Evolutionary conservation across 1,284 basidiomycete species (phyloP).

Genomic region (Cutaneotrichosporon cavernicola): DNA sequence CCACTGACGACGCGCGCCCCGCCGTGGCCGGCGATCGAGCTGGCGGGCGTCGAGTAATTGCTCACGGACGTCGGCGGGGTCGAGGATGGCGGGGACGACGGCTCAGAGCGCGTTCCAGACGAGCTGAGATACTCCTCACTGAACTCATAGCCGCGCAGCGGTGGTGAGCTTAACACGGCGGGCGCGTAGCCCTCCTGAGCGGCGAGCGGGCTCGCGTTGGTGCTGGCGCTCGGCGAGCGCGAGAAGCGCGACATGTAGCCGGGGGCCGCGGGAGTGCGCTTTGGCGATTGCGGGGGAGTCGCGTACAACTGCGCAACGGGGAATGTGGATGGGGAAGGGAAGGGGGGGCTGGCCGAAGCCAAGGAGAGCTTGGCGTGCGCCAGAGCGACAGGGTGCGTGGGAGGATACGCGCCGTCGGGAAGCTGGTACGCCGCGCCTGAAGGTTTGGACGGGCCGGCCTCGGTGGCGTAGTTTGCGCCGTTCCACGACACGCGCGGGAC

Average conservation of each 20-base stretch:
- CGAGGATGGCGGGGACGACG: not conserved
- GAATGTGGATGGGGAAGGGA: not conserved
- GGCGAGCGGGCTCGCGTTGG: not conserved
- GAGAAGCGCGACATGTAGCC: not conserved
- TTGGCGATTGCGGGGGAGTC: not conserved
- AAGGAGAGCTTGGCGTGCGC: conserved; percentile 5
- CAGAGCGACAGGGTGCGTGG: conserved; percentile 1
- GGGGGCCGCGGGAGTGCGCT: not conserved
- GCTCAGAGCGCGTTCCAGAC: not conserved
- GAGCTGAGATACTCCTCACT: not conserved
- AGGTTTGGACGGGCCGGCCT: not conserved
- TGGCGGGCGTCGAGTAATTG: not conserved
- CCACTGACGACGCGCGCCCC: not conserved
- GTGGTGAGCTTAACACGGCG: not conserved
- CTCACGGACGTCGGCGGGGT: not conserved
- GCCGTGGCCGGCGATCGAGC: not conserved
- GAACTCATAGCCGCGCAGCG: not conserved
- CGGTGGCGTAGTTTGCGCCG: not conserved
- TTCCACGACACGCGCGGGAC: conserved; percentile 1
- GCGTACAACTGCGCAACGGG: not conserved
- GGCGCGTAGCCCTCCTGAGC: not conserved
- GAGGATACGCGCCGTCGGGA: not conserved
- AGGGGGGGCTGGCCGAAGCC: not conserved
- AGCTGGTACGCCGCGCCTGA: not conserved
- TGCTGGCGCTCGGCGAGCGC: not conserved